These are phyloP conservation scores for Phytophthora pini DNA, from an alignment of 352 stramenopile species.

Conservation along the genomic window DNA sequence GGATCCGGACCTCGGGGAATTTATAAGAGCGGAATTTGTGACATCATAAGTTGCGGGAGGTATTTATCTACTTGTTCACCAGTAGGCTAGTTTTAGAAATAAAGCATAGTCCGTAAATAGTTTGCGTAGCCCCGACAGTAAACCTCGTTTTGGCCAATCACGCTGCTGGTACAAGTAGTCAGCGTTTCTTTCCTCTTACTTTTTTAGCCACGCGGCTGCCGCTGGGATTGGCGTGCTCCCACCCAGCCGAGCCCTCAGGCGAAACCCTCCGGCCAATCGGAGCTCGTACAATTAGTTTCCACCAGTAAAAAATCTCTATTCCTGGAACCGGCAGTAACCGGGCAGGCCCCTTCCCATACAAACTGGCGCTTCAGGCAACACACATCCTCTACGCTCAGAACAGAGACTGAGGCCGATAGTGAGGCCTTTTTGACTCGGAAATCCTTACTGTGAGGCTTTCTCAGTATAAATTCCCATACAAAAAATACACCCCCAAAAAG, in stretches of 20 bases:
- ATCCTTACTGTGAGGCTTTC: conserved; percentile 2
- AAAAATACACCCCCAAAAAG: not conserved
- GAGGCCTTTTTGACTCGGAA: conserved; percentile 23
- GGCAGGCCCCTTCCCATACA: conserved; percentile 1
- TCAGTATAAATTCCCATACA: not conserved
- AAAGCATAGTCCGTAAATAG: not conserved
- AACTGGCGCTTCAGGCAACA: conserved; percentile 7
- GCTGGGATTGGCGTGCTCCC: not conserved
- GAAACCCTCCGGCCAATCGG: not conserved
- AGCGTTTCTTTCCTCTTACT: conserved; percentile 2
- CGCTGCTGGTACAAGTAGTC: conserved; percentile 1
- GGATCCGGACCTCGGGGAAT: not conserved
- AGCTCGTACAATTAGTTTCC: not conserved
- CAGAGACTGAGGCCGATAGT: conserved; percentile 7
- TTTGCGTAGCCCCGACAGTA: not conserved
- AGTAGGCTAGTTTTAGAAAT: not conserved
- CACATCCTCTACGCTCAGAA: conserved; percentile 10
- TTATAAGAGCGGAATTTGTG: not conserved
- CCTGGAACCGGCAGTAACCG: not conserved
- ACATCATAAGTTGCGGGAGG: not conserved
- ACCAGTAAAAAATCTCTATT: no score
- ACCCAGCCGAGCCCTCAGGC: not conserved
- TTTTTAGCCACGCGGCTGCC: conserved; percentile 2
- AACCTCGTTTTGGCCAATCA: conserved; percentile 1
- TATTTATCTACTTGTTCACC: not conserved